These are phyloP conservation scores for Cinchona pubescens DNA, from an alignment of 257 asterid genomes.

Conservation along the genomic window DNA sequence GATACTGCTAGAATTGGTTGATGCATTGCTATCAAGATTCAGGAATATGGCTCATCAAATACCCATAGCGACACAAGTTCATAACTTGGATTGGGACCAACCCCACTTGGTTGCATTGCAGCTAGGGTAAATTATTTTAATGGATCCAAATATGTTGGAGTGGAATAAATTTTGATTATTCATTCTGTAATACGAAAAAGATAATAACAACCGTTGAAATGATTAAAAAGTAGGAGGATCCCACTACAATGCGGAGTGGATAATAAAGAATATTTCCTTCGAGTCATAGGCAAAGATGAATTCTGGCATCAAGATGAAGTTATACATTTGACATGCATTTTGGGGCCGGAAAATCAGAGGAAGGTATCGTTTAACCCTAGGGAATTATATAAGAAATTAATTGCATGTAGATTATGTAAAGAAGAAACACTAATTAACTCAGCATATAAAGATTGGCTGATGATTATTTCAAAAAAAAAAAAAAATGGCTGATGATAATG, in stretches of 20 bases:
- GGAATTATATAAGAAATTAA: too few relatives aligned
- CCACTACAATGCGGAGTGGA: too few relatives aligned
- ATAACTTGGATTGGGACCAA: background rate
- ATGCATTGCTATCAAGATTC: constrained; percentile 14
- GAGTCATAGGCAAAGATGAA: background rate
- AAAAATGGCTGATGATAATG: too few relatives aligned
- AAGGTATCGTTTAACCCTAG: background rate
- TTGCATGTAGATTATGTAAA: too few relatives aligned
- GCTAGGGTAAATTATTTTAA: background rate
- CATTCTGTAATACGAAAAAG: too few relatives aligned
- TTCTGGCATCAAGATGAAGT: background rate
- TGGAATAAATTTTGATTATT: too few relatives aligned
- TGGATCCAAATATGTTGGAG: constrained; percentile 8
- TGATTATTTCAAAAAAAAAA: too few relatives aligned
- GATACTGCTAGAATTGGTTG: constrained; percentile 8
- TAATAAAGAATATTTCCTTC: too few relatives aligned
- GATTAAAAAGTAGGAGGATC: too few relatives aligned
- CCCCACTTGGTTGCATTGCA: background rate
- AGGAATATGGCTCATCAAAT: constrained; percentile 21
- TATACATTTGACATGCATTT: background rate
- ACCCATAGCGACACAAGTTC: constrained; percentile 5
- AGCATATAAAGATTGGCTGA: background rate
- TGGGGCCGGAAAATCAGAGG: background rate
- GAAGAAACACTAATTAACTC: too few relatives aligned
- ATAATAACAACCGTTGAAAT: too few relatives aligned